Percentiles rank a stretch among this genome's conserved stretches.
These are phyloP conservation scores for Plasmopara halstedii DNA, from an alignment of 352 stramenopile genomes.

Conservation along the genomic window DNA sequence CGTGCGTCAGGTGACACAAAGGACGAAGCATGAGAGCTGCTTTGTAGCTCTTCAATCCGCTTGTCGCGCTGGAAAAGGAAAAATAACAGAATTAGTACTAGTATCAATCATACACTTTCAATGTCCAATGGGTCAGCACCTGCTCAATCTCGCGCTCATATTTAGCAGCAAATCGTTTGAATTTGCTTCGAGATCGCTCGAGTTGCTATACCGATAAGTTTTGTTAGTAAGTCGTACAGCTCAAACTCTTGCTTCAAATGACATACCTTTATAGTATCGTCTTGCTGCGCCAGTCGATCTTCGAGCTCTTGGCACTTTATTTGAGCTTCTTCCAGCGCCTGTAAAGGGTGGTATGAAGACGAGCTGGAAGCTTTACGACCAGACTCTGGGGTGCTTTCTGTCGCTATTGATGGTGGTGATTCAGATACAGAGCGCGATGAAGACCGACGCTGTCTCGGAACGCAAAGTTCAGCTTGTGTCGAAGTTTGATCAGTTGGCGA, in stretches of 20 bases:
- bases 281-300: constrained; percentile 58
- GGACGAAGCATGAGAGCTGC: constrained; percentile 36
- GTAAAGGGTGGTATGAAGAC: constrained; percentile 55
- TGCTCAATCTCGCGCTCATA: constrained; percentile 81
- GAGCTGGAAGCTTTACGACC: constrained; percentile 23
- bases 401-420: constrained; percentile 19
- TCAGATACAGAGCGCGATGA: constrained; percentile 7
- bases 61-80: constrained; percentile 27
- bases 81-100: not conserved
- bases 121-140: no score
- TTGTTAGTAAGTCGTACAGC: not conserved
- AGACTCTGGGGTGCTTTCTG: constrained; percentile 20
- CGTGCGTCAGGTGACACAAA: constrained; percentile 33
- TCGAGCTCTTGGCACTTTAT: constrained; percentile 73
- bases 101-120: no score
- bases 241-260: no score
- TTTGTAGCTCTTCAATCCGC: constrained; percentile 39
- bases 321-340: constrained; percentile 59
- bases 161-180: constrained; percentile 78
- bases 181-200: constrained; percentile 79
- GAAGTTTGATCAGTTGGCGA: constrained; percentile 10
- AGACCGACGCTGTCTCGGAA: constrained; percentile 9
- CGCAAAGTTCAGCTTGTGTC: not conserved
- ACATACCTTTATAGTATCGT: constrained; percentile 74
- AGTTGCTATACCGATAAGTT: constrained; percentile 42